A percentile compares a stretch with the other conserved stretches of the same genome.
Conservation (phyloP, 2,329 filamentous ascomycete species). For the Colletotrichum lentis region DNA sequence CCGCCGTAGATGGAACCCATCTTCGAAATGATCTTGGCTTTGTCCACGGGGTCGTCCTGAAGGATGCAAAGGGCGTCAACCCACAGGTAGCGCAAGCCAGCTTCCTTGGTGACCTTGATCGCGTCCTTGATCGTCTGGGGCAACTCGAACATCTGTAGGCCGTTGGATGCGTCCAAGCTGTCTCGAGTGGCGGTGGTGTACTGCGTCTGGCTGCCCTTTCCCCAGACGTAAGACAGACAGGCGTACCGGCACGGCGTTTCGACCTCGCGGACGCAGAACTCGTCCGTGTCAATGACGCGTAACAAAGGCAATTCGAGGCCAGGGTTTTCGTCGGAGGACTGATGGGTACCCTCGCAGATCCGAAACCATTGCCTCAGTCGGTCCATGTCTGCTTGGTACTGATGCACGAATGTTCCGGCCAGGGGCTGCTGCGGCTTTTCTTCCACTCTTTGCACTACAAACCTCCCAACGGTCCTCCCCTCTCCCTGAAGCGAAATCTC, state of each 20-base stretch:
- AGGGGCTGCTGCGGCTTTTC: background rate
- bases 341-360: background rate
- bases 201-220: background rate
- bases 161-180: background rate
- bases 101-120: slow-evolving; percentile 1
- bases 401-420: background rate
- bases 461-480: background rate
- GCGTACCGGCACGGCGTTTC: background rate
- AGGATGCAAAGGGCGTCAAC: slow-evolving; percentile 6
- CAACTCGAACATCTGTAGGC: background rate
- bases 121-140: slow-evolving; percentile 3
- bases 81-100: background rate
- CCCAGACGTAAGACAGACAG: background rate
- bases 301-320: background rate
- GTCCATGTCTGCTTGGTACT: background rate
- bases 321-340: background rate
- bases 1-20: background rate
- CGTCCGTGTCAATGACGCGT: background rate
- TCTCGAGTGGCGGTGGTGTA: background rate
- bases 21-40: background rate
- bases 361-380: background rate
- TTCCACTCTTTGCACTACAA: background rate
- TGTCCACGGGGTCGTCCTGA: background rate
- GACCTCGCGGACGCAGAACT: background rate
- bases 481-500: background rate